Base-by-base conservation (phyloP, 169 alveolate genomes). In the Cystoisospora suis region DNA sequence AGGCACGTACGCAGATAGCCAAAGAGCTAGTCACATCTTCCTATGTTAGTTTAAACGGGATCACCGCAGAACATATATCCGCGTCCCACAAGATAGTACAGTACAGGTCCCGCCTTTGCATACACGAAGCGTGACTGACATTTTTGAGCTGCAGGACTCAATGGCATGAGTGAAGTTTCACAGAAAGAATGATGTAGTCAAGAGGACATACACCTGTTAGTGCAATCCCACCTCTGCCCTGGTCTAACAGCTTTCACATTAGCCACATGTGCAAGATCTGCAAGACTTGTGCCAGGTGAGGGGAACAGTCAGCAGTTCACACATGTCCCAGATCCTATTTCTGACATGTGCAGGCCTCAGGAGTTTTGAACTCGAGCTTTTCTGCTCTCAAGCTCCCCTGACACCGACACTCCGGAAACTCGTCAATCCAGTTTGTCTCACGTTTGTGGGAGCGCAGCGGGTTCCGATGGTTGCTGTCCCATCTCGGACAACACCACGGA, bases 361-460 rank as follows among this genome's bases (percentile, higher is more conserved):
- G 0, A 12, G 56, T n/a, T 72, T 72, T 38, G 56, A 40, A 15
- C 47, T 72, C 56, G 83, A 72, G 58, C 4, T 72, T 1, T 38
- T 9, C 0, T 72, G 83, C 44, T 38, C 47, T 29, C 83, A 72
- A 72, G 83, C 83, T 3, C 83, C 83, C 12, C 83, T 72, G 0
- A 40, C 83, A 20, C 12, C 47, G 3, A 38, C 29, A 36, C 32
- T 36, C 23, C 83, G 83, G 27, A 56, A 36, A 38, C 83, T 72
- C 7, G 58, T 72, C 47, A 72, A 72, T 38, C 83, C 83, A 47
- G 56, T 72, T 27, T 72, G 83, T 38, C 38, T 72, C 83, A 72
- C 83, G 2, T 72, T 72, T 56, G 38, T 36, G 36, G 56, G 32
- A 34, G 83, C 83, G 49, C 40, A 56, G 44, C 23, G 56, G 27